Evolutionary conservation across 2,329 filamentous ascomycete genomes (phyloP).

Genomic region (Aphanocladium album): DNA sequence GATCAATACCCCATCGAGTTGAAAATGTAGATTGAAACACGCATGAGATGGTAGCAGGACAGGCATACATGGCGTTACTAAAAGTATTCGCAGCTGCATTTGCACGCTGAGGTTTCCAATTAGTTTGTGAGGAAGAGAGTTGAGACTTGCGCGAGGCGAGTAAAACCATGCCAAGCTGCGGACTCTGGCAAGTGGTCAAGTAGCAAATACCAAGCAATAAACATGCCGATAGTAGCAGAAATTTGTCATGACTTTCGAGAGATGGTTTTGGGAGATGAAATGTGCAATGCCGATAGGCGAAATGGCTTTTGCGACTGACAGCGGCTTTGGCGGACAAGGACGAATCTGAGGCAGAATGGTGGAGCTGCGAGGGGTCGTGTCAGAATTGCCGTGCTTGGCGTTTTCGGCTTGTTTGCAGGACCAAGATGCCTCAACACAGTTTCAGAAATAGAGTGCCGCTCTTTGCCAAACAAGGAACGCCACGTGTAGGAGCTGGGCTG

Average conservation of each 20-base stretch:
- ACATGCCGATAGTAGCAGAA: not conserved
- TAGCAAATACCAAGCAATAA: not conserved
- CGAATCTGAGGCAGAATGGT: conserved; percentile 7
- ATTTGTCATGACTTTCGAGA: conserved; percentile 5
- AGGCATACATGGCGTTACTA: conserved; percentile 7
- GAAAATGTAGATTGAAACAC: not conserved
- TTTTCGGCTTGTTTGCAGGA: conserved; percentile 1
- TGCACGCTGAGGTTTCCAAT: not conserved
- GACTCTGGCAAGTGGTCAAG: not conserved
- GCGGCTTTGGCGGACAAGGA: not conserved
- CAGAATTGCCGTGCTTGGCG: not conserved
- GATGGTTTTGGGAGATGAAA: not conserved
- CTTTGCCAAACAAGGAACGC: not conserved
- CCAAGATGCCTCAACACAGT: not conserved
- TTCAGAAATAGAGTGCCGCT: not conserved
- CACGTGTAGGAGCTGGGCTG: not conserved
- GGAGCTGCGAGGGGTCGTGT: conserved; percentile 4
- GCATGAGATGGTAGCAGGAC: conserved; percentile 5
- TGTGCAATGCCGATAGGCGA: not conserved
- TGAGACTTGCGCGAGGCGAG: not conserved
- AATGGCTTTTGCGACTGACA: not conserved
- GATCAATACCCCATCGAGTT: conserved; percentile 5
- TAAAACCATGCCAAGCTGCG: not conserved
- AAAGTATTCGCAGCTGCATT: conserved; percentile 7
- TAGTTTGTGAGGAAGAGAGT: not conserved